Base-by-base conservation (phyloP, 176 grass and related monocot species). In the Guadua angustifolia region DNA sequence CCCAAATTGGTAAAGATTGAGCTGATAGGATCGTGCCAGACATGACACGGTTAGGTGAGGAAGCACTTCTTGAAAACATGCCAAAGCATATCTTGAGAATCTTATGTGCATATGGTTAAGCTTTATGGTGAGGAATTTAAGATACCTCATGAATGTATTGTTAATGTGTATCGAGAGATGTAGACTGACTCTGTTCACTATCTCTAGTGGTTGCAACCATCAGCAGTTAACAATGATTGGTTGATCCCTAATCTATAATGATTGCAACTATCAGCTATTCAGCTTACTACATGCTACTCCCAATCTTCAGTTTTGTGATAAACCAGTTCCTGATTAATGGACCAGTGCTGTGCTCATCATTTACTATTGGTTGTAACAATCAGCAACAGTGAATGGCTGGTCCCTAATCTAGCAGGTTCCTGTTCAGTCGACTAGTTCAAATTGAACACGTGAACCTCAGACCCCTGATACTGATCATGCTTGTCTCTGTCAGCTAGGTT, bases 401-500 rank as follows among this genome's bases (percentile, higher is more conserved):
- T 56, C 11, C 52, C 49, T 39, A 24, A 43, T 39, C 14, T 49
- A 69, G 65, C 74, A 33, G 25, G 64, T 71, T 39, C 57, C 14
- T 39, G 35, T 71, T 81, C 69, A 85, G n/a, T 5, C 17, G 43
- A 8, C 55, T 18, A 60, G 40, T 75, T 62, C 51, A 35, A 69
- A 7, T 69, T 62, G 76, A 80, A 80, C 60, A 75, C 82, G n/a
- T 39, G 38, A 8, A 46, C 56, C 45, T 55, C 74, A 21, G 9
- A 36, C 38, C 13, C 13, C 42, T 25, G 75, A 17, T 22, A 16
- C 52, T 69, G 75, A 77, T 63, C 53, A 25, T 66, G 58, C 60
- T 17, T 43, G 82, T 89, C 82, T 39, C 39, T 69, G 13, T 89
- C 76, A 51, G 45, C 38, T 79, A 66, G 33, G 73, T 18, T 17